Conservation (phyloP, 2,329 filamentous ascomycete species). For the Helotiales sp. region DNA sequence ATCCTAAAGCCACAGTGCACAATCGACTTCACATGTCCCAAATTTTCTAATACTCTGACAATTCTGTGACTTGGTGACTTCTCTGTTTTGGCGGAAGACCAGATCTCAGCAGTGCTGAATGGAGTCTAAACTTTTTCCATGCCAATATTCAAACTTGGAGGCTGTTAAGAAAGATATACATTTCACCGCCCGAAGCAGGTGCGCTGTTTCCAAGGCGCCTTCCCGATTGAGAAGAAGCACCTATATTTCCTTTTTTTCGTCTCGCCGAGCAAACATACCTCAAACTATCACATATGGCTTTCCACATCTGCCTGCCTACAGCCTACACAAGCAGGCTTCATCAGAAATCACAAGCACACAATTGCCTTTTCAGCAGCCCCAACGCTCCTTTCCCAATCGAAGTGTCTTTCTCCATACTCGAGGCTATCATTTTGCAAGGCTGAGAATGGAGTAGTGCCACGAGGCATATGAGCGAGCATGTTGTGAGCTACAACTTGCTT, state of each 20-base stretch:
- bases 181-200: neutral
- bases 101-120: neutral
- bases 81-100: neutral
- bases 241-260: neutral
- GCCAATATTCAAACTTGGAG: neutral
- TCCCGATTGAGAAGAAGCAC: neutral
- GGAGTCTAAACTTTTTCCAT: neutral
- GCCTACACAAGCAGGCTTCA: neutral
- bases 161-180: too few species aligned
- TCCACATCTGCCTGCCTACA: too few species aligned
- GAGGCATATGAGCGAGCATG: neutral
- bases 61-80: neutral
- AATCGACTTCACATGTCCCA: conserved; percentile 2
- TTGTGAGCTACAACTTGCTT: neutral
- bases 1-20: conserved; percentile 17
- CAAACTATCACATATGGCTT: neutral
- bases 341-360: neutral
- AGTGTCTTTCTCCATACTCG: neutral
- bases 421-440: neutral
- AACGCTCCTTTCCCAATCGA: neutral
- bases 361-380: neutral
- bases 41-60: neutral
- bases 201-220: neutral
- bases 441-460: neutral
- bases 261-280: neutral